A percentile compares a stretch with the other conserved stretches of the same genome.
These are phyloP conservation scores for Diplodia mutila DNA, from an alignment of 2,329 filamentous ascomycete species.

Conservation along the genomic window DNA sequence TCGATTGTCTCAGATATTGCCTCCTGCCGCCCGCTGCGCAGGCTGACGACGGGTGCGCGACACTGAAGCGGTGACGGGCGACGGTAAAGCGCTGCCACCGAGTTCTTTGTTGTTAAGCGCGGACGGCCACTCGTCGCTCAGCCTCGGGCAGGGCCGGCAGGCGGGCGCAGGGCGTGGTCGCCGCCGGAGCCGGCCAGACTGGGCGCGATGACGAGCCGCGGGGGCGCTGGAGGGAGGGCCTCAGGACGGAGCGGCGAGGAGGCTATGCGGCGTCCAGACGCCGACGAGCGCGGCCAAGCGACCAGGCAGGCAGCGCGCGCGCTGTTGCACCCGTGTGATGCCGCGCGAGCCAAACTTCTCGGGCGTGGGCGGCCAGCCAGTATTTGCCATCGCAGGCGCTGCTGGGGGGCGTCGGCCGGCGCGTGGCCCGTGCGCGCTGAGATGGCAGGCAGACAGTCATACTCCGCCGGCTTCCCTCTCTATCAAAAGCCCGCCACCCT, in stretches of 20 bases:
- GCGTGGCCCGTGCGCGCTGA: constrained; percentile 11
- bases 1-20: constrained; percentile 19
- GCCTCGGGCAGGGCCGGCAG: constrained; percentile 13
- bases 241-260: background rate
- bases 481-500: constrained; percentile 25
- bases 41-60: constrained; percentile 19
- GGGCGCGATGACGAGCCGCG: constrained; percentile 11
- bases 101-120: background rate
- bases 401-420: background rate
- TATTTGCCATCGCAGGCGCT: constrained; percentile 20
- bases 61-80: constrained; percentile 15
- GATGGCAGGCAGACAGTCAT: constrained; percentile 21
- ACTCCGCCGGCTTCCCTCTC: constrained; percentile 14
- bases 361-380: background rate
- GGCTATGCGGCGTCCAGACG: constrained; percentile 8
- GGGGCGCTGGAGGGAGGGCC: background rate
- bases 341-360: constrained; percentile 21
- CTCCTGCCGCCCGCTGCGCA: constrained; percentile 8
- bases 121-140: background rate
- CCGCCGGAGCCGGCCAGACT: constrained; percentile 13
- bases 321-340: constrained; percentile 24
- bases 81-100: background rate
- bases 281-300: background rate
- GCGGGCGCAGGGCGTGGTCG: constrained; percentile 10
- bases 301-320: constrained; percentile 8